Conservation (phyloP, 768 basidiomycete species). For the Suillus placidus region DNA sequence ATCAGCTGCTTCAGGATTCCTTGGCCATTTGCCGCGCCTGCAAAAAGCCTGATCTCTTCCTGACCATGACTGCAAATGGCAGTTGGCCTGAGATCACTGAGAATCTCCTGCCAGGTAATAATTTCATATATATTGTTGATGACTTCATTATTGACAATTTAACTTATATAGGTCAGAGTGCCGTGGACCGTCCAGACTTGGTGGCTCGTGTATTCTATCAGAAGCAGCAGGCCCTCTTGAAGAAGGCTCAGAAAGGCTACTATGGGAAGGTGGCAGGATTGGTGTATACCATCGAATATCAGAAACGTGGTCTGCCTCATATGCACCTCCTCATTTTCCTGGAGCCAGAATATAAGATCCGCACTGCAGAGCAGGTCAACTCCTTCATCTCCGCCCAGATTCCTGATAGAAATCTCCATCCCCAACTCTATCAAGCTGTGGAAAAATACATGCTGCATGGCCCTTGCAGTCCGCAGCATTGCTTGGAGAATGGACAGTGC, state of each 20-base stretch:
- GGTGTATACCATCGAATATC: conserved; percentile 60
- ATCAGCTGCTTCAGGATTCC: conserved; percentile 46
- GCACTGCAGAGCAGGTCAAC: conserved; percentile 42
- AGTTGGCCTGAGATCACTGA: conserved; percentile 37
- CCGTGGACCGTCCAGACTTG: conserved; percentile 51
- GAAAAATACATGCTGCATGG: conserved; percentile 48
- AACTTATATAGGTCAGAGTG: conserved; percentile 29
- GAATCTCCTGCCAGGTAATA: conserved; percentile 37
- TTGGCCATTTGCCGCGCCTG: conserved; percentile 47
- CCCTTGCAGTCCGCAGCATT: conserved; percentile 39
- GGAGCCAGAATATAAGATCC: conserved; percentile 33
- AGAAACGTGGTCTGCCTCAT: conserved; percentile 59
- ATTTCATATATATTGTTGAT: too few relatives aligned
- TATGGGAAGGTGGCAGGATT: conserved; percentile 46
- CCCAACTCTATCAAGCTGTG: conserved; percentile 41
- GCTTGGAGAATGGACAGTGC: conserved; percentile 31
- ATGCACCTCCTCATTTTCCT: conserved; percentile 54
- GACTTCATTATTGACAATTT: neutral
- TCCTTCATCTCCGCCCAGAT: conserved; percentile 42
- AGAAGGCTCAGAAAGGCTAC: conserved; percentile 46
- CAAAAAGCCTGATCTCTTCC: neutral
- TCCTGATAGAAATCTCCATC: conserved; percentile 44
- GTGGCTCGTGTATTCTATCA: conserved; percentile 47
- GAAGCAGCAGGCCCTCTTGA: conserved; percentile 22
- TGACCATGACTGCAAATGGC: too few relatives aligned